Base-by-base conservation (phyloP, 176 grass and related monocot genomes). In the Oropetium thomaeum region DNA sequence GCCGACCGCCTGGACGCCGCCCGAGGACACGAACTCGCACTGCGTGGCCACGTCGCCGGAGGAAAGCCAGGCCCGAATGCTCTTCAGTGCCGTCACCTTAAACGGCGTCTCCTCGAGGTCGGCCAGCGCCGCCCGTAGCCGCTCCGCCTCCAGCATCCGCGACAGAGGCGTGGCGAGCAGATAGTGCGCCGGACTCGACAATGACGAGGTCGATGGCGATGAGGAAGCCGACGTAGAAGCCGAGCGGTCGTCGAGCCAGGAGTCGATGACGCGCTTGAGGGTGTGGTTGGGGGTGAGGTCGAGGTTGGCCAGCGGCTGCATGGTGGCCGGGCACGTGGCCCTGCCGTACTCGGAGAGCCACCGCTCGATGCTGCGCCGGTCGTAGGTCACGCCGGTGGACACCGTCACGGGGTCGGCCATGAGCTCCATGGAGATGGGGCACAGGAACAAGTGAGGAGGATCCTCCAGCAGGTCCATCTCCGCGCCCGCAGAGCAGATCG, bases 361-460 rank as follows among this genome's bases (percentile, higher is more conserved):
- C 66, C 70, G 84, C 79, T 97, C 87, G 39, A 97, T 97, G 93
- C 82, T 93, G 67, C 79, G 84, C 41, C 85, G 77, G 70, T 97
- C 90, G 69, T 97, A 97, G 20, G 87, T 97, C 13, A 93, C 87
- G 37, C 93, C 93, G 58, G 93, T 97, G 72, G 85, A 84, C 28
- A 97, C 63, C 5, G 82, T 97, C 40, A 97, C 87, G 35, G 93
- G 93, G 47, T 97, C 93, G 63, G 85, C 85, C 90, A 97, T 97
- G 52, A 97, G 82, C 63, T 97, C 93, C 90, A 97, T 82, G 58
- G 93, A 93, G 69, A 97, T 97, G 41, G 93, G 93, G 82, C 93
- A 97, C 35, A 84, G 73, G 74, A 90, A 90, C 44, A 93, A 70
- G 49, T 77, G 47, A 7, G 90, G 87, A 70, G 85, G 58, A 8